Evolutionary conservation across 106 monocot genomes (phyloP), one percentile per base, ranked within the genome.

Genomic region (Triglochin maritima): DNA sequence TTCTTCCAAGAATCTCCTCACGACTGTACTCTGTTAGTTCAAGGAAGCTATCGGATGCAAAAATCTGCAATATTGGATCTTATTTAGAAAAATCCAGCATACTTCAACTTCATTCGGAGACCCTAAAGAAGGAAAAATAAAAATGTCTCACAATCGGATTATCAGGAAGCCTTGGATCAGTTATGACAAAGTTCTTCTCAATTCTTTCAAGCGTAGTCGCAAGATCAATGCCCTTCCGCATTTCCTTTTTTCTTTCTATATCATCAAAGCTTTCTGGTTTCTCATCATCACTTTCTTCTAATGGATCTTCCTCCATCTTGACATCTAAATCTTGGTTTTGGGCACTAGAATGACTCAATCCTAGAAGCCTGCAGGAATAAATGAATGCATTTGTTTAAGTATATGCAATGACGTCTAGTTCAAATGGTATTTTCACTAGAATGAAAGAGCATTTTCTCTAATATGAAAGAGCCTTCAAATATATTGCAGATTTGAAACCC

Each of bases 111-210:
- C n/a, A n/a, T n/a, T n/a, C n/a, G n/a, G n/a, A n/a, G n/a, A n/a
- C n/a, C n/a, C 4, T 59, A n/a, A 9, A 47, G 42, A 50, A 67
- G 67, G 3, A 57, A 6, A 57, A 53, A 64, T 16, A 57, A 52
- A n/a, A 61, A 5, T 5, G 62, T 57, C 87, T 86, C 84, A 98
- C 96, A 82, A 98, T 98, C 16, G 96, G 96, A 81, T 98, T 98
- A 79, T 98, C 96, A 29, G 96, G 96, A 52, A 98, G 71, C 60
- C 96, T 82, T 57, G 96, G 96, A 77, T 98, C 96, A 9, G 96
- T 98, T 63, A 98, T 88, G 70, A 98, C 96, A 81, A 98, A 98
- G 73, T 98, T 98, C 81, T 98, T 98, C 70, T 98, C 96, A 70
- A 98, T 98, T 49, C 96, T 85, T 70, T 98, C 96, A 16, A 98